Evolutionary conservation across 805 yeast genomes (phyloP).

Genomic region (Lipomyces orientalis): DNA sequence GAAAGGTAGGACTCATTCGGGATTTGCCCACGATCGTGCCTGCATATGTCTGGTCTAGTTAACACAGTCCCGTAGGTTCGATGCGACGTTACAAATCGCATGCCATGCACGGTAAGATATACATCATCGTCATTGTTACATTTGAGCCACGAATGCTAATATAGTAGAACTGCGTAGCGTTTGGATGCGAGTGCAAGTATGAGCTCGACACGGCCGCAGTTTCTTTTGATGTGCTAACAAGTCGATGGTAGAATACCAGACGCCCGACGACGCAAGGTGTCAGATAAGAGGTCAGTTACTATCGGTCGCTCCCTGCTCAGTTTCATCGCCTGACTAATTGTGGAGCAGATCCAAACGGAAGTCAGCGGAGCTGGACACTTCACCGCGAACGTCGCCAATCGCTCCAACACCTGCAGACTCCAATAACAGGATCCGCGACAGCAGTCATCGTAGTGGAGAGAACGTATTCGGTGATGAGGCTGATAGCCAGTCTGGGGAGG

Average conservation of each 20-base stretch:
- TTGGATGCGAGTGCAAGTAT: constrained; percentile 39
- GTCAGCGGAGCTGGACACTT: background rate
- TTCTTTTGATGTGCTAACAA: constrained; percentile 46
- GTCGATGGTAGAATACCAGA: constrained; percentile 71
- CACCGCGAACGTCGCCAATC: background rate
- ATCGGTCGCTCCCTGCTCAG: background rate
- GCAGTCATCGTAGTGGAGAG: background rate
- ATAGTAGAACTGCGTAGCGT: constrained; percentile 43
- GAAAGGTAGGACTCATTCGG: constrained; percentile 28
- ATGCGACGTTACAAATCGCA: constrained; percentile 59
- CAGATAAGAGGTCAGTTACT: constrained; percentile 78
- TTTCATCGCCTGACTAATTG: background rate
- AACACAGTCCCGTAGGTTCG: constrained; percentile 30
- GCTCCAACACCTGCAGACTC: background rate
- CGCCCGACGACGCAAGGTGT: constrained; percentile 66
- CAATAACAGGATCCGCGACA: background rate
- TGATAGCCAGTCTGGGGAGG: constrained; percentile 18
- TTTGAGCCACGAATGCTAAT: background rate
- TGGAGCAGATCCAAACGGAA: constrained; percentile 8
- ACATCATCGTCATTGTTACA: background rate
- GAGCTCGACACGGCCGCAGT: background rate
- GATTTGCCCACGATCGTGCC: background rate
- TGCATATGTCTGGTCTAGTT: background rate
- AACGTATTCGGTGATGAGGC: background rate
- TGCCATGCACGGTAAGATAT: constrained; percentile 58